Evolutionary conservation across 2,329 filamentous ascomycete genomes (phyloP), one percentile per base, ranked within the genome.

Genomic region (Ceratocystis cubensis): DNA sequence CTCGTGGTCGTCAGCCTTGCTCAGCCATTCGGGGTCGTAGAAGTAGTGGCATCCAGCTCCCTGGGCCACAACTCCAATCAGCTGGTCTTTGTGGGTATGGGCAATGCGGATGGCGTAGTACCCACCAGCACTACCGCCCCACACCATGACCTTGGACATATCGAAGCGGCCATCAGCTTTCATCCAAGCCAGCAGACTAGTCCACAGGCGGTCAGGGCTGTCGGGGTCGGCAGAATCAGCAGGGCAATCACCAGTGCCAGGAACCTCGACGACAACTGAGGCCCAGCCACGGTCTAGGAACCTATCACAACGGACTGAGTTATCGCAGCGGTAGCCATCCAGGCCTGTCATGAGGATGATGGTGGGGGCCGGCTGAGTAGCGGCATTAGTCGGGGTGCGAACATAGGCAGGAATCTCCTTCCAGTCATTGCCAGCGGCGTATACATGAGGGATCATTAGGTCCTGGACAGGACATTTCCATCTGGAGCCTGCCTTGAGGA

Each of bases 41-140:
- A 83, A 83, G 70, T 81, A 76, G 72, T 85, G 82, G 13, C 77
- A 79, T 0, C 81, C 81, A 2, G 81, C 81, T 0, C 82, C 82
- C 70, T 85, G 82, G 15, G 84, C 85, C 22, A 88, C 78, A 25
- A 75, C 74, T 0, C 85, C 86, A 0, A 75, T 73, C 22, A 89
- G 74, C 8, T 75, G 74, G 0, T 77, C 72, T 20, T 76, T 75
- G 72, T 88, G 86, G n/a, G 85, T 88, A 73, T 88, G 84, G 57
- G 86, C 85, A n/a, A 84, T 78, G 20, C 86, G 81, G 46, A 85
- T 78, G 22, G 86, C 85, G 74, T 88, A 87, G 77, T 88, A 88
- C 0, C 86, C 86, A 37, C 86, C 86, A 0, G 81, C 79, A 69
- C 82, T 85, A 44, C 88, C 75, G 0, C 86, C 86, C 85, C 86